Evolutionary conservation across 2,329 filamentous ascomycete genomes (phyloP), one percentile per base, ranked within the genome.

Genomic region (Diaporthe nobilis): DNA sequence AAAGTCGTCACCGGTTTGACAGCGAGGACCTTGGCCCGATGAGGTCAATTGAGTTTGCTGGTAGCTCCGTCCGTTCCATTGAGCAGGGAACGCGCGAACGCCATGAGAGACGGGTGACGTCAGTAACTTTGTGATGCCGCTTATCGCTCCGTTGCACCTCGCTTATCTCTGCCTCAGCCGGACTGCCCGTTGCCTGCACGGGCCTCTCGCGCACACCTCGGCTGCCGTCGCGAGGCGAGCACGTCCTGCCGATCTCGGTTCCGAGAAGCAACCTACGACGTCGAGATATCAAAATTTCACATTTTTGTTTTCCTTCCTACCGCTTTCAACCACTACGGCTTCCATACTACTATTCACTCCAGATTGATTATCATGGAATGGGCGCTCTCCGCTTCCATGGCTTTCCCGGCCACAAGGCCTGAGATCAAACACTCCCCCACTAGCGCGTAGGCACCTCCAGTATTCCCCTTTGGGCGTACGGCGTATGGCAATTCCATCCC

Each of bases 71-170:
- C 22, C 5, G 31, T 47, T 68, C 47, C 65, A 68, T 37, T 31
- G 44, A 72, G 44, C 71, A 72, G 12, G 71, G 71, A 72, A 72
- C 65, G 8, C 31, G 4, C 47, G 3, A 53, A 44, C 58, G 58
- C 71, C 57, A 72, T 72, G 44, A 63, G 57, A 53, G 57, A 58
- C 20, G 37, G 7, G 57, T 72, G 71, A 72, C 71, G 71, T 72
- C 71, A 72, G 13, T 28, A 10, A 39, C 65, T 20, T 25, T 20
- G 6, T 8, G 28, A 28, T 13, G 31, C 17, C 13, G 7, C 65
- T 68, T 68, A 68, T 68, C 65, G 31, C 22, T 4, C 20, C 3
- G 22, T 68, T 9, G 47, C 22, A n/a, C 22, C 15, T 68, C 31
- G 22, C 65, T 68, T 68, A 68, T 68, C 65, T 39, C 44, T 39